Conservation (phyloP, 2,329 filamentous ascomycete species). For the Lachnellula occidentalis region DNA sequence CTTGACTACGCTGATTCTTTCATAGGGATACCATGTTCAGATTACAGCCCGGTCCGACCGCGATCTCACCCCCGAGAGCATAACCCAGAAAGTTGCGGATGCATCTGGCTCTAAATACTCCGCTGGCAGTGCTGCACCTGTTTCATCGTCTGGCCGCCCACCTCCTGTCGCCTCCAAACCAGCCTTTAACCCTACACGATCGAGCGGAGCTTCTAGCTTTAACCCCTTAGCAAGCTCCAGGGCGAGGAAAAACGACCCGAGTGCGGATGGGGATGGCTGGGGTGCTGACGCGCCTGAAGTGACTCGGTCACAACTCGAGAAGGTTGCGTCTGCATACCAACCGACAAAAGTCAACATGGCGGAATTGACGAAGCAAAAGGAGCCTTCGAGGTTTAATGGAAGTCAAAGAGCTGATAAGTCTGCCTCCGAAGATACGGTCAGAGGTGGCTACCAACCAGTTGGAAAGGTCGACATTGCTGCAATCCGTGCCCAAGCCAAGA, state of each 20-base stretch:
- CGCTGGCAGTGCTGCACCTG: slow-evolving; percentile 55
- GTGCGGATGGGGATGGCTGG: slow-evolving; percentile 84
- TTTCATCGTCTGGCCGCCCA: slow-evolving; percentile 34
- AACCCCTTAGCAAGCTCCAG: slow-evolving; percentile 66
- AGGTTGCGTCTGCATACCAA: slow-evolving; percentile 87
- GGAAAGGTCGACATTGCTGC: slow-evolving; percentile 97
- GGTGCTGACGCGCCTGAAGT: slow-evolving; percentile 89
- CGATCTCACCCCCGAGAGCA: slow-evolving; percentile 80
- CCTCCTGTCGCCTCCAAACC: slow-evolving; percentile 82
- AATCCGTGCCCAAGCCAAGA: slow-evolving; percentile 70
- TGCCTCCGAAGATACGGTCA: slow-evolving; percentile 59
- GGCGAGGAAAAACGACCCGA: slow-evolving; percentile 48
- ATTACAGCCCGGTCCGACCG: slow-evolving; percentile 89
- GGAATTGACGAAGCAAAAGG: slow-evolving; percentile 69
- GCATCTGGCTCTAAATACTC: slow-evolving; percentile 94
- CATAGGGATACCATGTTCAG: slow-evolving; percentile 87
- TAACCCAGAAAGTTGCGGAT: slow-evolving; percentile 90
- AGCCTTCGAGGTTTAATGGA: slow-evolving; percentile 56
- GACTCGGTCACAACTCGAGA: slow-evolving; percentile 80
- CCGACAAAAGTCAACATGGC: slow-evolving; percentile 94
- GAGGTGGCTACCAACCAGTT: slow-evolving; percentile 83
- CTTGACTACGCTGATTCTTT: slow-evolving; percentile 11
- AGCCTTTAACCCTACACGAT: slow-evolving; percentile 73
- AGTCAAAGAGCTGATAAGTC: slow-evolving; percentile 41
- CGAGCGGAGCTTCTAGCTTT: slow-evolving; percentile 43